Percentiles rank a stretch among this genome's conserved stretches.
phyloP scores from a whole-genome alignment of 108 stramenopile species.

The Schizochytrium sp. region DNA sequence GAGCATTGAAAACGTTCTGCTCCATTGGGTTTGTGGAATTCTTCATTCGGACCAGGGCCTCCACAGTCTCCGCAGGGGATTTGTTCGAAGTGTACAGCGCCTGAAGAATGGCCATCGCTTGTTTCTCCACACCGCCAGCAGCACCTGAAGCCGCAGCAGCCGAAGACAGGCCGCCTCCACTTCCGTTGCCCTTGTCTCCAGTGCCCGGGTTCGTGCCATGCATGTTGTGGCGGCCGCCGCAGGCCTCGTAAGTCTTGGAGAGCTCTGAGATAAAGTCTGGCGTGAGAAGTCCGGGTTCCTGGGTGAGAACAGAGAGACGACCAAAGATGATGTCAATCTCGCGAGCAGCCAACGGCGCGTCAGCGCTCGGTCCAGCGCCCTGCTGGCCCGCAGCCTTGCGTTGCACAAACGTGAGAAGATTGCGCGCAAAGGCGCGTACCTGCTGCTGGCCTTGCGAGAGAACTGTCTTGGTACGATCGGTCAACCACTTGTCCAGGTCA shows the following conservation, averaged over 20 bases:
- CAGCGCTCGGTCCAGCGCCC: not conserved
- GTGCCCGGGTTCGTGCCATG: not conserved
- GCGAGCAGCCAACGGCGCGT: not conserved
- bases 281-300: not conserved
- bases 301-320: not conserved
- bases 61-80: slow-evolving; percentile 40
- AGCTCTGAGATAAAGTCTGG: not conserved
- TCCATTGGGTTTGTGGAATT: slow-evolving; percentile 73
- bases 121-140: not conserved
- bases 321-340: not conserved
- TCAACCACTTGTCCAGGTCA: not conserved
- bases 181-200: not conserved
- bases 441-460: not conserved
- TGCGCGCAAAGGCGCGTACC: not conserved
- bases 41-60: slow-evolving; percentile 90
- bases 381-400: not conserved
- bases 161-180: not conserved
- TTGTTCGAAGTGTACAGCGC: not conserved
- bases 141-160: not conserved
- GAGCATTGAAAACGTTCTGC: slow-evolving; percentile 95
- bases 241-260: not conserved
- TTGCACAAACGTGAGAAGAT: not conserved
- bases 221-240: not conserved
- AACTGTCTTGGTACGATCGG: not conserved
- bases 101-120: not conserved